phyloP scores from a whole-genome alignment of 768 basidiomycete species.

The Auricularia sp. region DNA sequence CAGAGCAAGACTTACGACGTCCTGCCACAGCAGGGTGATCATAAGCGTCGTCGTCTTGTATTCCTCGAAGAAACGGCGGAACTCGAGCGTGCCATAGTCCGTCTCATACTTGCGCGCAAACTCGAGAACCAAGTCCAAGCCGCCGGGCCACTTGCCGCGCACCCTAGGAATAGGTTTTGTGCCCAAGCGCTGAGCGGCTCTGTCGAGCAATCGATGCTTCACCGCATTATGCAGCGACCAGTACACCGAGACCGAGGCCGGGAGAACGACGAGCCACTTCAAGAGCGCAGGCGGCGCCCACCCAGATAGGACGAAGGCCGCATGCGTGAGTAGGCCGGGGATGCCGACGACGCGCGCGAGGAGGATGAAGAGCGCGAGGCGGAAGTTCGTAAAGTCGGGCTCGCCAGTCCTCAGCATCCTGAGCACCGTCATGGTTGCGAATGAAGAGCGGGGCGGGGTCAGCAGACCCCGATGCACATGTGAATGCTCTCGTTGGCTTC shows the following conservation, averaged over 20 bases:
- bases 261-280: not conserved
- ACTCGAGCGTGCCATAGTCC: constrained; percentile 52
- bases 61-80: constrained; percentile 56
- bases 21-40: constrained; percentile 55
- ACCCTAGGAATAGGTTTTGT: constrained; percentile 47
- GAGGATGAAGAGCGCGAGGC: not conserved
- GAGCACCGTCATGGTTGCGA: not conserved
- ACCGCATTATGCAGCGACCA: not conserved
- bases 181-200: constrained; percentile 5
- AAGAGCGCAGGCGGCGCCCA: not conserved
- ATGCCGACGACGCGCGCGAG: not conserved
- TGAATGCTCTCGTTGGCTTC: not conserved
- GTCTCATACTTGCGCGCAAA: constrained; percentile 46
- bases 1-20: constrained; percentile 38
- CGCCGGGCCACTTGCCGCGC: constrained; percentile 67
- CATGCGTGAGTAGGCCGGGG: not conserved
- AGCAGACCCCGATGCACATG: constrained; percentile 10
- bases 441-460: constrained; percentile 6
- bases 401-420: not conserved
- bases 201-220: not conserved
- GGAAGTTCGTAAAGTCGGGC: not conserved
- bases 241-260: not conserved
- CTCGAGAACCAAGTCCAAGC: constrained; percentile 53
- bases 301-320: not conserved
- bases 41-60: constrained; percentile 64